Conservation (phyloP, 23 red algal genomes). For the Pyropia yezoensis region DNA sequence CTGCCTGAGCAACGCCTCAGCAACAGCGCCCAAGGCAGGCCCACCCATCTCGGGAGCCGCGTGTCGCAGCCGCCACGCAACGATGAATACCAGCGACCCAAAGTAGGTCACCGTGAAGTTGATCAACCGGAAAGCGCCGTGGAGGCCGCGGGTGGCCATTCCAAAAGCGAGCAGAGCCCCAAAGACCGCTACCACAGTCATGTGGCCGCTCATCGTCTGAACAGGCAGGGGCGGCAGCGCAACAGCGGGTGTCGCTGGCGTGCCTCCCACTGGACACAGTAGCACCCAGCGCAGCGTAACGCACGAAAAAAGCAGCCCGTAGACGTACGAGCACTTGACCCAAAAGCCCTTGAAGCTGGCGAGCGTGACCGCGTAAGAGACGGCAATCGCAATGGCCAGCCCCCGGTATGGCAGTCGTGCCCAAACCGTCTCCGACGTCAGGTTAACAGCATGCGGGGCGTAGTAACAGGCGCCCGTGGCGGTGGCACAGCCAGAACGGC, state of each 20-base stretch:
- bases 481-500: constrained; percentile 8
- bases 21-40: too few relatives aligned
- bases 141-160: constrained; percentile 29
- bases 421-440: constrained; percentile 1
- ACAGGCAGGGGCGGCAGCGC: too few relatives aligned
- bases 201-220: constrained; percentile 3
- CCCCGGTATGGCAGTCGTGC: background rate
- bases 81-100: constrained; percentile 15
- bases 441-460: background rate
- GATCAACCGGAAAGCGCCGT: constrained; percentile 29
- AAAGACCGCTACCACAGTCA: constrained; percentile 6
- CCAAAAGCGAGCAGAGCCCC: constrained; percentile 37
- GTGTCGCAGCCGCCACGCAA: constrained; percentile 18
- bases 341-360: constrained; percentile 55
- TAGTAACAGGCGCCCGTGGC: background rate
- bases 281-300: constrained; percentile 31
- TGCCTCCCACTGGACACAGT: constrained; percentile 12
- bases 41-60: too few relatives aligned
- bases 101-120: constrained; percentile 43
- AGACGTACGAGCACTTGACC: constrained; percentile 73
- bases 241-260: background rate
- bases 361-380: constrained; percentile 30
- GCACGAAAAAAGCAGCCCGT: constrained; percentile 36
- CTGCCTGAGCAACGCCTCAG: too few relatives aligned
- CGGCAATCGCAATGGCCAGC: background rate